These are phyloP conservation scores for Penicillium sp. DNA, from an alignment of 2,329 filamentous ascomycete genomes.

Conservation along the genomic window DNA sequence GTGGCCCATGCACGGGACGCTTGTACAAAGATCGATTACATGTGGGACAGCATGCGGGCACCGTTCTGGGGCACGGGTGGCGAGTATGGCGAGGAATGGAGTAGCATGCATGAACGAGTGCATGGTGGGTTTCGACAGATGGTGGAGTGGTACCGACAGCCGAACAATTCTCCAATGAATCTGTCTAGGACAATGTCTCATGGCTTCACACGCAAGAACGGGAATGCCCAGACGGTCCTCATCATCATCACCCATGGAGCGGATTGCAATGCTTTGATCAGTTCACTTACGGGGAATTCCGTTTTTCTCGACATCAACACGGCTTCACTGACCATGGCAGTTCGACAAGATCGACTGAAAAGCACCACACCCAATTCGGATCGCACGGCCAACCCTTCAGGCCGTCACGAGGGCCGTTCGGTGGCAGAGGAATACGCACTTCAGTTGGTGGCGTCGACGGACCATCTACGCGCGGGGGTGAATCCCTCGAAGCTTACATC, in stretches of 20 bases:
- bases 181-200: slow-evolving; percentile 16
- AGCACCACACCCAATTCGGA: slow-evolving; percentile 12
- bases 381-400: slow-evolving; percentile 8
- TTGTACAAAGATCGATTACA: slow-evolving; percentile 85
- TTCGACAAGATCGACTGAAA: slow-evolving; percentile 55
- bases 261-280: slow-evolving; percentile 93
- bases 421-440: slow-evolving; percentile 62
- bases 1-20: slow-evolving; percentile 87
- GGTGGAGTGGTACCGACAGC: slow-evolving; percentile 77
- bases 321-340: slow-evolving; percentile 88
- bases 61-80: slow-evolving; percentile 88
- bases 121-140: slow-evolving; percentile 76
- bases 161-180: slow-evolving; percentile 35
- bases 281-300: slow-evolving; percentile 87
- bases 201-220: slow-evolving; percentile 45
- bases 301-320: slow-evolving; percentile 88
- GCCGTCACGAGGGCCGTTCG: slow-evolving; percentile 25
- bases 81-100: slow-evolving; percentile 91
- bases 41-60: slow-evolving; percentile 89
- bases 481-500: slow-evolving; percentile 36
- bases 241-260: slow-evolving; percentile 92
- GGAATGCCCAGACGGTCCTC: slow-evolving; percentile 76
- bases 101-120: slow-evolving; percentile 90
- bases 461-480: slow-evolving; percentile 60
- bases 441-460: slow-evolving; percentile 63